Base-by-base conservation (phyloP, 2,329 filamentous ascomycete species). In the Fusarium sp. region DNA sequence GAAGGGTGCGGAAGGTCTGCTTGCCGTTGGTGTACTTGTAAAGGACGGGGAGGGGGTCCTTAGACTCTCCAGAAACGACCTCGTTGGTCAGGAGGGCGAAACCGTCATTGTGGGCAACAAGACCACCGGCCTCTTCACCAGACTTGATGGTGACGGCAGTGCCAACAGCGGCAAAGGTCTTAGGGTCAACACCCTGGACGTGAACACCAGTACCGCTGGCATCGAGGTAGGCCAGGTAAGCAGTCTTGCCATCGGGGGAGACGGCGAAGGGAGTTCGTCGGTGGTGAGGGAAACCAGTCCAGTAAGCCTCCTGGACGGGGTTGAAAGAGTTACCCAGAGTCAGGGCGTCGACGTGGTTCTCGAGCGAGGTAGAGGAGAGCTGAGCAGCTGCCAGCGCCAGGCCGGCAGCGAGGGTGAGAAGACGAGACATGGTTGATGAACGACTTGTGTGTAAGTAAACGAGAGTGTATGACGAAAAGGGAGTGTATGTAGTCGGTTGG, bases 81-180 rank as follows among this genome's bases (percentile, higher is more conserved):
- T 89, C 88, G 80, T 90, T 90, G 44, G 88, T 90, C 57, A 92
- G 80, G 31, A 91, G 80, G n/a, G 89, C 89, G 69, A 92, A 92
- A 4, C 89, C 90, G 77, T 92, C 89, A 78, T 91, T 87, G 75
- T 91, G 89, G 17, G 89, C 89, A 49, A 91, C 87, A 1, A 92
- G 84, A 53, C 90, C 90, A 62, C 88, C 88, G 6, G 87, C 88
- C 80, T 91, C 90, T 74, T 89, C 87, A 42, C 84, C 89, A 16
- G 85, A 84, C n/a, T 83, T 75, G 42, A 91, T 80, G 1, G 87
- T 88, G 4, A 90, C 83, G 0, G 85, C 79, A 29, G 83, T 83
- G 9, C 89, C 89, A 11, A 86, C 85, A 16, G 87, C 85, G 17
- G 83, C 82, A 73, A 91, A 91, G 9, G 87, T 88, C 5, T 80